A percentile compares a stretch with the other conserved stretches of the same genome.
Conservation (phyloP, 768 basidiomycete species). For the Rhizopogon vulgaris region DNA sequence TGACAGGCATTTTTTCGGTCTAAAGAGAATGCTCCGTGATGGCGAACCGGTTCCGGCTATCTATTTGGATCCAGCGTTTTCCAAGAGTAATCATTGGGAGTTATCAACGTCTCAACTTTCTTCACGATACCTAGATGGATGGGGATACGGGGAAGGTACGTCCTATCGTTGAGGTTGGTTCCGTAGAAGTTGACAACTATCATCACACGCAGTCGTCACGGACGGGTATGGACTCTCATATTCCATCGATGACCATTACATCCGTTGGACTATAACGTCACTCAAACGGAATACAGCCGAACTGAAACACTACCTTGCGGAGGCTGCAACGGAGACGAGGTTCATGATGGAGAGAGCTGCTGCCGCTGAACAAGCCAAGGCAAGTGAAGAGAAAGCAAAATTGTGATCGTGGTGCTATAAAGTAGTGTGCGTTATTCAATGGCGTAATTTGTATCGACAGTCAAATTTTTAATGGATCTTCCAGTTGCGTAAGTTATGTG, state of each 20-base stretch:
- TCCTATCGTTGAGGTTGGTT: conserved; percentile 2
- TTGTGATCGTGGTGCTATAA: conserved; percentile 10
- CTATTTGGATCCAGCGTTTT: conserved; percentile 68
- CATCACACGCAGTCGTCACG: conserved; percentile 61
- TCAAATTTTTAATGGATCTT: neutral
- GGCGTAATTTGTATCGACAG: neutral
- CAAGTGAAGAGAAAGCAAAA: conserved; percentile 26
- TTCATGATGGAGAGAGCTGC: conserved; percentile 68
- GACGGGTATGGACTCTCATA: conserved; percentile 93
- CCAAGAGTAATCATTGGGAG: conserved; percentile 82
- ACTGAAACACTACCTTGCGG: conserved; percentile 65
- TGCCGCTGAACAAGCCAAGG: conserved; percentile 32
- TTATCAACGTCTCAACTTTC: conserved; percentile 87
- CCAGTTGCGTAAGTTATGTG: neutral
- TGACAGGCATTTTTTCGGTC: conserved; percentile 90
- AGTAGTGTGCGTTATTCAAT: conserved; percentile 1
- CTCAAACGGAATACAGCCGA: conserved; percentile 45
- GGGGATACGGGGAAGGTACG: conserved; percentile 95
- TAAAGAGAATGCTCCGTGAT: conserved; percentile 73
- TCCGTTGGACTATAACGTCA: conserved; percentile 91
- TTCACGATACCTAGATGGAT: conserved; percentile 79
- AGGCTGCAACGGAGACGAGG: conserved; percentile 75
- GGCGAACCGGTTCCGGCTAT: conserved; percentile 71
- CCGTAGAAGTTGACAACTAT: neutral
- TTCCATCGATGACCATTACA: conserved; percentile 74